Base-by-base conservation (phyloP, 768 basidiomycete species). In the Daedaleopsis sinensis region DNA sequence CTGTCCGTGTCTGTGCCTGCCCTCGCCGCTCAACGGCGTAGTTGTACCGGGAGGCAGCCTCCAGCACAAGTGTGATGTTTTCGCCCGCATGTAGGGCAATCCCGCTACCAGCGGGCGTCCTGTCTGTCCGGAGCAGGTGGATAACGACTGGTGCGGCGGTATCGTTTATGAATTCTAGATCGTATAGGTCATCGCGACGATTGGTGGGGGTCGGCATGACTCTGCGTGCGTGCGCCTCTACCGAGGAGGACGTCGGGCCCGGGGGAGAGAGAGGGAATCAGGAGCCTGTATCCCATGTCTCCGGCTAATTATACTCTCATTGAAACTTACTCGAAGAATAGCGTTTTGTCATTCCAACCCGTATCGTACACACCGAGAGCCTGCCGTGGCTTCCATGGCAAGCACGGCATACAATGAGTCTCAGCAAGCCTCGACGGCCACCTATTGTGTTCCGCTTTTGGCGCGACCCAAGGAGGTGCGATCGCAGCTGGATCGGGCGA, bases 91-190 rank as follows among this genome's bases (percentile, higher is more conserved):
- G 78, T 18, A 84, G 70, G 52, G 77, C 67, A 50, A 82, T 72
- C 18, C 18, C 18, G 50, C 77, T 23, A 66, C 63, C 65, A 65
- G 61, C 55, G 57, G 56, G 61, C 55, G 68, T 54, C 71, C 70
- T 24, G 23, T 71, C 74, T 23, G 70, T 71, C 35, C 72, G 72
- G 37, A 72, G 70, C 35, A 78, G 71, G 63, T 79, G 80, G 58
- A 85, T 62, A 13, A 75, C 79, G 10, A 73, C 75, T 24, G 76
- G 61, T 52, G 74, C 72, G 13, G 68, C 38, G 15, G 79, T 81
- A 68, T 84, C 79, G 73, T 85, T 86, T 39, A 70, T 68, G 62
- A 85, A 70, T 61, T 83, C 82, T 67, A 85, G 76, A 10, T 53
- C 47, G 21, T 23, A 52, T 39, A 82, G 63, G 47, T 85, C 78